phyloP scores from a whole-genome alignment of 306 rosid genomes.

The Malus asiatica region DNA sequence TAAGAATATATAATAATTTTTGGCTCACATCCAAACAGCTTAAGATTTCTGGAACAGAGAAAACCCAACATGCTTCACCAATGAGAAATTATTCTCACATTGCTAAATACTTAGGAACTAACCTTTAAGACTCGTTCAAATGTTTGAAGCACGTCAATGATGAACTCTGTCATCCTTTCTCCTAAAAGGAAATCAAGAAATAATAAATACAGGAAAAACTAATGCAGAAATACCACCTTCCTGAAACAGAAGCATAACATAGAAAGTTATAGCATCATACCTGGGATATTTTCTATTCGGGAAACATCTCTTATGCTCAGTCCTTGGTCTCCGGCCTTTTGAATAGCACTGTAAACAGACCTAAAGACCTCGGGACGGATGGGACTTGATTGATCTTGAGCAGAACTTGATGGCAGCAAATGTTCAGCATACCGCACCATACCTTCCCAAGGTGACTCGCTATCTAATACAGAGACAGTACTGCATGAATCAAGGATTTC shows the following conservation, averaged over 20 bases:
- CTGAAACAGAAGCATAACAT: not conserved
- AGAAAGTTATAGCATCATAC: conserved; percentile 31
- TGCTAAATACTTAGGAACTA: conserved; percentile 13
- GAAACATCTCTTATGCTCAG: conserved; percentile 71
- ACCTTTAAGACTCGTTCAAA: conserved; percentile 70
- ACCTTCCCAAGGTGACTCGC: conserved; percentile 68
- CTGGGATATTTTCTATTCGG: conserved; percentile 50
- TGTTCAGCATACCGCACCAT: conserved; percentile 59
- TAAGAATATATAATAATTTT: not conserved
- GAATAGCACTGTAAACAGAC: conserved; percentile 62
- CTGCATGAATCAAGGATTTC: conserved; percentile 34
- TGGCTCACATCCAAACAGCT: no score
- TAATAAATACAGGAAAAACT: not conserved
- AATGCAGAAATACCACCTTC: conserved; percentile 1
- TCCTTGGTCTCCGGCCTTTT: conserved; percentile 90
- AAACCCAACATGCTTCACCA: not conserved
- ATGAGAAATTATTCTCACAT: not conserved
- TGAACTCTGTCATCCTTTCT: conserved; percentile 44
- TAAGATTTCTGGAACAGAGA: not conserved
- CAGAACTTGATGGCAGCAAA: conserved; percentile 29
- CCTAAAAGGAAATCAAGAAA: conserved; percentile 39
- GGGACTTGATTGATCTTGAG: conserved; percentile 33
- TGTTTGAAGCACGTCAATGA: conserved; percentile 71
- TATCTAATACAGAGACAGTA: conserved; percentile 23
- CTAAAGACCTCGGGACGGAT: conserved; percentile 54